Conservation (phyloP, 441 rosid species). For the Pelargonium australe region DNA sequence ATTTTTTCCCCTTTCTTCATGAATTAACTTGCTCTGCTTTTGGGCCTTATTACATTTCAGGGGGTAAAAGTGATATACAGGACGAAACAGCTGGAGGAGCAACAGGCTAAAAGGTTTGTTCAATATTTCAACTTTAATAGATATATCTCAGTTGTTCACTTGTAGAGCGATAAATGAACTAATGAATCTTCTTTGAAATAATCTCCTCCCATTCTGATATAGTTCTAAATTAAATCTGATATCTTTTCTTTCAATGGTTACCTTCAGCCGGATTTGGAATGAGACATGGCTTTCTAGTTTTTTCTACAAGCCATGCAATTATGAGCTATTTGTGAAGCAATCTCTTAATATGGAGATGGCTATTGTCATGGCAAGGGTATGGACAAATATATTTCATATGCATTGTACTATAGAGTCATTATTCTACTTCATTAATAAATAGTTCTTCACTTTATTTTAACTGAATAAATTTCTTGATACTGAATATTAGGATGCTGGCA, state of each 20-base stretch:
- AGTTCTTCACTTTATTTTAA: slow-evolving; percentile 14
- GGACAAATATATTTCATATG: slow-evolving; percentile 6
- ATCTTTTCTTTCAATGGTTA: slow-evolving; percentile 11
- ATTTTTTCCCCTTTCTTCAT: neutral
- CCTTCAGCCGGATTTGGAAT: slow-evolving; percentile 68
- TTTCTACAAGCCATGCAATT: slow-evolving; percentile 78
- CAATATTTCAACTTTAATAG: too few species aligned
- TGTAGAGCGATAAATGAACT: too few species aligned
- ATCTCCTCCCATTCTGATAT: slow-evolving; percentile 7
- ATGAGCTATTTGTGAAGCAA: slow-evolving; percentile 70
- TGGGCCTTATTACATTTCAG: slow-evolving; percentile 26
- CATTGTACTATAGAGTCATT: too few species aligned
- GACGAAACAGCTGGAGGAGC: slow-evolving; percentile 63
- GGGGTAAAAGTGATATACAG: slow-evolving; percentile 69
- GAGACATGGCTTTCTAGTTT: slow-evolving; percentile 73
- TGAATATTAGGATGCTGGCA: slow-evolving; percentile 48
- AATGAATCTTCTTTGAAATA: too few species aligned
- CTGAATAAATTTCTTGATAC: slow-evolving; percentile 14
- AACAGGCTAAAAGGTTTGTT: slow-evolving; percentile 67
- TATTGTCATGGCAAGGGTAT: slow-evolving; percentile 76
- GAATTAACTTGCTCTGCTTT: neutral
- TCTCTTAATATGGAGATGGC: slow-evolving; percentile 90
- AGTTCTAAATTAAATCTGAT: too few species aligned
- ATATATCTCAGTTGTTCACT: too few species aligned
- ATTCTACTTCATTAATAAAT: too few species aligned